phyloP scores from a whole-genome alignment of 2,329 filamentous ascomycete species.

The Bipolaris oryzae region DNA sequence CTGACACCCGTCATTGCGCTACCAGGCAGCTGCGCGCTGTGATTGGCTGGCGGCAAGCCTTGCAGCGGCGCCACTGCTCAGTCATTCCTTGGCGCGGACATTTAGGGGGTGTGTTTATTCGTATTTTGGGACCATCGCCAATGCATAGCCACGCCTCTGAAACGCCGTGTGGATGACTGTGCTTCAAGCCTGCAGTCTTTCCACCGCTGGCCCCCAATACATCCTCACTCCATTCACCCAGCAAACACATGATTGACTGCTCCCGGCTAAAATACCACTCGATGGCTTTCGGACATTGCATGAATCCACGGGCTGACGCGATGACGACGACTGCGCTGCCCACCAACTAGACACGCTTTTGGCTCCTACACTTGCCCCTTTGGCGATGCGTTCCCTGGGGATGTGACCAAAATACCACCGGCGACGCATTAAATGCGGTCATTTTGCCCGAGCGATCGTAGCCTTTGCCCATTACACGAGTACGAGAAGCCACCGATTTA shows the following conservation, averaged over 20 bases:
- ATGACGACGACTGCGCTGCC: neutral
- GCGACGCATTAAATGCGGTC: neutral
- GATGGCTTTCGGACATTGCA: neutral
- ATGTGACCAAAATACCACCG: neutral
- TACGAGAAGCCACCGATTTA: neutral
- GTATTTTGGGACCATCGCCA: neutral
- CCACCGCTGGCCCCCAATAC: neutral
- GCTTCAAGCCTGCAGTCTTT: neutral
- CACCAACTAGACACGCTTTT: neutral
- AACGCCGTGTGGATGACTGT: conserved; percentile 7
- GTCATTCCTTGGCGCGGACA: conserved; percentile 9
- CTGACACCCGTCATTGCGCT: conserved; percentile 14
- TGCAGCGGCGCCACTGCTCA: conserved; percentile 2
- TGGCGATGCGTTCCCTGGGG: neutral
- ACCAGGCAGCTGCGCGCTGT: neutral
- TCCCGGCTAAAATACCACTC: neutral
- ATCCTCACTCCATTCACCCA: neutral
- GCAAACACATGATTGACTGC: neutral
- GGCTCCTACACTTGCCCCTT: neutral
- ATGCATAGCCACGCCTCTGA: conserved; percentile 8
- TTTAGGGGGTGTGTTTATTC: neutral
- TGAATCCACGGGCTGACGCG: neutral
- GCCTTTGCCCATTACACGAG: neutral
- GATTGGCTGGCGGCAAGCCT: conserved; percentile 11
- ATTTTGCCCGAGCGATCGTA: neutral